Percentiles rank a stretch among this genome's conserved stretches.
Conservation (phyloP, 75 land plant species). For the Chamaecyparis obtusa region DNA sequence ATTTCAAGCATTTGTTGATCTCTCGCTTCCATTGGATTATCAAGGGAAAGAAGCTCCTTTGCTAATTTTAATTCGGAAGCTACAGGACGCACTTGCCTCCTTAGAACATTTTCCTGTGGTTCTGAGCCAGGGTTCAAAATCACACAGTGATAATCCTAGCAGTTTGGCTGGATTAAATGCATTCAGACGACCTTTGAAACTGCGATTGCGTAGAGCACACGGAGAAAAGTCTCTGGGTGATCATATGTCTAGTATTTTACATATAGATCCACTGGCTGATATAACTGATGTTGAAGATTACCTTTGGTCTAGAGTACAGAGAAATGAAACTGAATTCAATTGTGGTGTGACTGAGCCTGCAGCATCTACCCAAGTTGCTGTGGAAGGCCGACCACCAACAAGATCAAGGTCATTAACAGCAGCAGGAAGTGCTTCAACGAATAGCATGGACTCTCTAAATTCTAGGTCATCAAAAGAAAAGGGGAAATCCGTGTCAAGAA, state of each 20-base stretch:
- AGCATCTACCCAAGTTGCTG: constrained; percentile 46
- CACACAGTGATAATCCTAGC: constrained; percentile 29
- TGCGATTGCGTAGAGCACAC: constrained; percentile 48
- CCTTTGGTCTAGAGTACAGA: constrained; percentile 55
- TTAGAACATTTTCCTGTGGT: constrained; percentile 66
- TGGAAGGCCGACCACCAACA: constrained; percentile 77
- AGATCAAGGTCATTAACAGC: constrained; percentile 73
- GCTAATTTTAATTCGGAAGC: constrained; percentile 37
- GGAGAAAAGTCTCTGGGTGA: constrained; percentile 45
- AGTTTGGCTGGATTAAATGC: constrained; percentile 34
- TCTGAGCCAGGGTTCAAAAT: constrained; percentile 25
- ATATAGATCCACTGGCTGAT: constrained; percentile 45
- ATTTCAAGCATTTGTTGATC: constrained; percentile 37
- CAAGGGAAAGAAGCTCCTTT: constrained; percentile 35
- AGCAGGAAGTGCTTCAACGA: constrained; percentile 42
- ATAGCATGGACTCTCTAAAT: constrained; percentile 32
- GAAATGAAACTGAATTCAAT: not conserved
- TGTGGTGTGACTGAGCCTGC: constrained; percentile 30
- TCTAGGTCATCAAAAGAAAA: constrained; percentile 72
- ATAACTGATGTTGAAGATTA: constrained; percentile 48
- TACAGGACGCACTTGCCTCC: constrained; percentile 65
- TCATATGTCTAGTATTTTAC: constrained; percentile 22
- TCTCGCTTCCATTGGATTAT: constrained; percentile 15
- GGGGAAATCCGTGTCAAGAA: constrained; percentile 69
- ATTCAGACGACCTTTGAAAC: constrained; percentile 43